Evolutionary conservation across 2,329 filamentous ascomycete genomes (phyloP).

Genomic region (Annulohypoxylon truncatum): DNA sequence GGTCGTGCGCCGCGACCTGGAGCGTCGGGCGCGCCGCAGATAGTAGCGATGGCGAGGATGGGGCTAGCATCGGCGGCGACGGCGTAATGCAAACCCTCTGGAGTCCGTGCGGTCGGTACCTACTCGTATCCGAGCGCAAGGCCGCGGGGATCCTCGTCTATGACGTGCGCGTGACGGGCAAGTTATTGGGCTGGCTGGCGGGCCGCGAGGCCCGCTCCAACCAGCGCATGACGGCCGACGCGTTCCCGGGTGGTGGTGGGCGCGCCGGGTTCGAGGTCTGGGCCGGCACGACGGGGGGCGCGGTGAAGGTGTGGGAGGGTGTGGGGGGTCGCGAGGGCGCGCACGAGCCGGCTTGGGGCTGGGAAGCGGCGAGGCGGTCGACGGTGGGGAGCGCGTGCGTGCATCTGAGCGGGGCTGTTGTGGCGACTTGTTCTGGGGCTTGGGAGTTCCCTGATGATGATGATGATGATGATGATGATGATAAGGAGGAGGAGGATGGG

Average conservation of each 20-base stretch:
- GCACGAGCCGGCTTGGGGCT: conserved; percentile 61
- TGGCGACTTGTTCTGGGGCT: conserved; percentile 67
- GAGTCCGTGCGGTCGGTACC: conserved; percentile 72
- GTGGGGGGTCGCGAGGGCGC: conserved; percentile 62
- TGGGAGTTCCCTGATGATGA: conserved; percentile 55
- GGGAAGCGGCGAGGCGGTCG: conserved; percentile 57
- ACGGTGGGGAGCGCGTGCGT: conserved; percentile 63
- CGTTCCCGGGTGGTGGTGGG: conserved; percentile 58
- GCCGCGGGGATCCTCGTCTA: conserved; percentile 68
- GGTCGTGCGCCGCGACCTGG: conserved; percentile 67
- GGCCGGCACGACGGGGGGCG: conserved; percentile 67
- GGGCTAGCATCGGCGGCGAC: conserved; percentile 62
- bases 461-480: too few species aligned
- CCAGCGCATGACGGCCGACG: conserved; percentile 67
- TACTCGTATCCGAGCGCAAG: conserved; percentile 71
- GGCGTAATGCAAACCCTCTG: conserved; percentile 71
- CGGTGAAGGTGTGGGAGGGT: conserved; percentile 68
- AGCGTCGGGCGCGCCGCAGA: conserved; percentile 66
- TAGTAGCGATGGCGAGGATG: conserved; percentile 52
- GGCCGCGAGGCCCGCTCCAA: conserved; percentile 64
- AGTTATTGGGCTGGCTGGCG: conserved; percentile 65
- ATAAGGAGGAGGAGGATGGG: neutral
- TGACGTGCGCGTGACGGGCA: conserved; percentile 69
- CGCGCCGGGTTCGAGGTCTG: conserved; percentile 68
- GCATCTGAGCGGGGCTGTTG: conserved; percentile 66